Evolutionary conservation across 1,284 basidiomycete genomes (phyloP).

Genomic region (Earliella scabrosa): DNA sequence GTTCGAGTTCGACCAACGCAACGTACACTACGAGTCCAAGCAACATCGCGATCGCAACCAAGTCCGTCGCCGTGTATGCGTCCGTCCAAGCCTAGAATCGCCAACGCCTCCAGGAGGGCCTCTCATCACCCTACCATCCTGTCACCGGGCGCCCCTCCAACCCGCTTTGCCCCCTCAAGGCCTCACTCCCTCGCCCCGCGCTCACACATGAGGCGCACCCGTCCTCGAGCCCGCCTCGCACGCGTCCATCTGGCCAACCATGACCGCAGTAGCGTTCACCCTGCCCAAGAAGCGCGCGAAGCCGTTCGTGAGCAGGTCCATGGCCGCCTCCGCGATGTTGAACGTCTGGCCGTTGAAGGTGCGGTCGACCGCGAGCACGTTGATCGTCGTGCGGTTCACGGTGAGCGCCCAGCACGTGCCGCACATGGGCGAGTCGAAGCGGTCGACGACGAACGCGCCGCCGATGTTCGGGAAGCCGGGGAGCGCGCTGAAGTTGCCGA

Average conservation of each 20-base stretch:
- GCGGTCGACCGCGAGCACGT: constrained; percentile 47
- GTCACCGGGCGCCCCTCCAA: no score
- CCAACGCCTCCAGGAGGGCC: no score
- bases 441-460: constrained; percentile 44
- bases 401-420: constrained; percentile 52
- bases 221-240: no score
- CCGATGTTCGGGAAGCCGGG: constrained; percentile 57
- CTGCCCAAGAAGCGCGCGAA: constrained; percentile 21
- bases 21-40: no score
- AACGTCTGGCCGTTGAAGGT: constrained; percentile 41
- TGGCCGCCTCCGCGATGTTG: constrained; percentile 30
- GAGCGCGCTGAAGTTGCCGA: constrained; percentile 49
- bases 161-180: no score
- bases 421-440: constrained; percentile 47
- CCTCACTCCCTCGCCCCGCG: no score
- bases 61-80: no score
- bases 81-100: no score
- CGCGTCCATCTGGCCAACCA: constrained; percentile 14
- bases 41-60: no score
- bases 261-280: constrained; percentile 19
- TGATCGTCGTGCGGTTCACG: constrained; percentile 40
- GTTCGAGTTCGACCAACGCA: no score
- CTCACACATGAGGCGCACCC: no score
- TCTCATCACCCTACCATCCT: no score
- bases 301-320: constrained; percentile 27